Evolutionary conservation across 2,329 filamentous ascomycete genomes (phyloP), one percentile per base, ranked within the genome.

Genomic region (Penicillium corylophilum): DNA sequence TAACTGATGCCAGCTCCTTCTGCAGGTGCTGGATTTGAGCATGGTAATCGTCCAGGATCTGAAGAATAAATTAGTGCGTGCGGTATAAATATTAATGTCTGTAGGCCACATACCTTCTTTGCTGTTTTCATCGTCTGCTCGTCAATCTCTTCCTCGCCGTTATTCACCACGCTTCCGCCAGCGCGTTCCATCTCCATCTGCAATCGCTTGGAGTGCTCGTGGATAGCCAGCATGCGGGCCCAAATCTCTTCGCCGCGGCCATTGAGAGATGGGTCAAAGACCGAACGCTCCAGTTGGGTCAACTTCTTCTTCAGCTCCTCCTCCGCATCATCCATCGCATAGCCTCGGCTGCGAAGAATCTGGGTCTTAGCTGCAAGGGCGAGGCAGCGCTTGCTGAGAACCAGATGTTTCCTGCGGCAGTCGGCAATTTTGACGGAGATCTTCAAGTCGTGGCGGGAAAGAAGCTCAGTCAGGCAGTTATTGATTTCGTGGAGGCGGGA

Each of bases 201-300:
- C 50, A 87, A 65, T 62, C 80, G 77, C 61, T 79, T 78, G 42
- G 81, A 79, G 48, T 82, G 73, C 63, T 85, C 82, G 49, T 82
- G 73, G 47, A 86, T 78, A 7, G 79, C 79, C 43, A 85, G 76
- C 83, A 87, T 85, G 35, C 84, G 74, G 26, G 84, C 84, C 84
- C 84, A 87, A 50, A 86, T 82, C 68, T 86, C 83, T 65, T 87
- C 84, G 52, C 81, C 80, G 20, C 83, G 73, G 4, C 82, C 84
- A 40, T 77, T 77, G 42, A 86, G 74, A 5, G 79, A 77, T 0
- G 84, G 83, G 61, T 87, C 83, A 46, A 82, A 81, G 2, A 84
- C 80, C 44, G 76, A 75, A 46, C 78, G 77, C 65, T 85, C 81
- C 44, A 87, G 70, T 51, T 76, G 74, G n/a, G 77, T 61, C 43